Evolutionary conservation across 2,329 filamentous ascomycete genomes (phyloP).

Genomic region (Allantophomopsis lycopodina): DNA sequence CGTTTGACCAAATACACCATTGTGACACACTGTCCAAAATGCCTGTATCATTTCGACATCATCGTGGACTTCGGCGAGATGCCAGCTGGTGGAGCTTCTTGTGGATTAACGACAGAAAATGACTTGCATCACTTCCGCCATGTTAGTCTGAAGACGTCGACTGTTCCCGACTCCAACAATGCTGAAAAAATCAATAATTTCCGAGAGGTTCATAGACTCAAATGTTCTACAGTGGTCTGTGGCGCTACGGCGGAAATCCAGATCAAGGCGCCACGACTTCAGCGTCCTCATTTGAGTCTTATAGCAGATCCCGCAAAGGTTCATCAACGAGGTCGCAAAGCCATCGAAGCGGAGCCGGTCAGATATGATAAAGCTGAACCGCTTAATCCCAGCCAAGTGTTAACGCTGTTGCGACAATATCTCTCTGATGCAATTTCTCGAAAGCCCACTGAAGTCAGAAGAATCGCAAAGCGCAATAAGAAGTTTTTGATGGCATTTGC

Average conservation of each 20-base stretch:
- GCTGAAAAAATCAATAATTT: slow-evolving; percentile 11
- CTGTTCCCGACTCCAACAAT: slow-evolving; percentile 1
- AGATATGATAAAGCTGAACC: slow-evolving; percentile 25
- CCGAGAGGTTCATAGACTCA: slow-evolving; percentile 33
- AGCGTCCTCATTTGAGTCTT: slow-evolving; percentile 28
- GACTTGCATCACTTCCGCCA: slow-evolving; percentile 48
- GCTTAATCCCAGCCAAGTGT: not conserved
- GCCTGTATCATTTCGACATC: slow-evolving; percentile 47
- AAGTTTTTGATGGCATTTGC: slow-evolving; percentile 51
- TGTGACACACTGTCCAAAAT: slow-evolving; percentile 45
- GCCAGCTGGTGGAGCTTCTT: slow-evolving; percentile 15
- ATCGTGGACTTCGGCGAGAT: slow-evolving; percentile 33
- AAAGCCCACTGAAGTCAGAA: slow-evolving; percentile 30
- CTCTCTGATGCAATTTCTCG: slow-evolving; percentile 38
- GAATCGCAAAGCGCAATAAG: slow-evolving; percentile 46
- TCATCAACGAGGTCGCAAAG: slow-evolving; percentile 34
- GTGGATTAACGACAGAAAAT: slow-evolving; percentile 25
- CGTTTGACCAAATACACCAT: slow-evolving; percentile 34
- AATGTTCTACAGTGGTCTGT: slow-evolving; percentile 45
- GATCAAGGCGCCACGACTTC: slow-evolving; percentile 36
- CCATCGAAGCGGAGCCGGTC: slow-evolving; percentile 33
- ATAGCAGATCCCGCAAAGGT: slow-evolving; percentile 39
- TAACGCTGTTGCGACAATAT: slow-evolving; percentile 37
- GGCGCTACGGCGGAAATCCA: slow-evolving; percentile 35
- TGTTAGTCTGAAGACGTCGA: slow-evolving; percentile 19